Percentiles rank a stretch among this genome's conserved stretches.
Conservation (phyloP, 1,139 yeast genomes). For the Candida anutae region DNA sequence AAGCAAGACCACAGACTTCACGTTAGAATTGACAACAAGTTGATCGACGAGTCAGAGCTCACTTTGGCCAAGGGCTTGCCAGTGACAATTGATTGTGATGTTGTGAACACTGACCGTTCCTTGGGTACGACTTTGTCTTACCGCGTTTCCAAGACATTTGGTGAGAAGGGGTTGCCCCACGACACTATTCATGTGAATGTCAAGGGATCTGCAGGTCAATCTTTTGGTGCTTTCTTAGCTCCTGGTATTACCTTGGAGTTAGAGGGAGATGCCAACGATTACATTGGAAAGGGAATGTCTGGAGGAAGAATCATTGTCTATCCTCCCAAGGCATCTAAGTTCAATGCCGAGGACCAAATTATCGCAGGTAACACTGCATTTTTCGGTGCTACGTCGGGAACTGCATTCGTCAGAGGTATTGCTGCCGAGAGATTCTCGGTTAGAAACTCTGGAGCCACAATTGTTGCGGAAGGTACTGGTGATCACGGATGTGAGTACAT, state of each 20-base stretch:
- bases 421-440: conserved; percentile 99
- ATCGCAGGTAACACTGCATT: conserved; percentile 96
- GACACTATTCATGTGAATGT: conserved; percentile 92
- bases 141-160: conserved; percentile 87
- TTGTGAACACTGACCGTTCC: conserved; percentile 93
- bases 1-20: conserved; percentile 93
- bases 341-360: conserved; percentile 94
- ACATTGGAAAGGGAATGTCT: conserved; percentile 94
- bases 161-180: conserved; percentile 89
- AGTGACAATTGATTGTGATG: conserved; percentile 86
- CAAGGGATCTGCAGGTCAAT: conserved; percentile 94
- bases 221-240: conserved; percentile 96
- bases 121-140: conserved; percentile 92
- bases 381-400: conserved; percentile 96
- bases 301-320: conserved; percentile 91
- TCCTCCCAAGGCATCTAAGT: conserved; percentile 78
- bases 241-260: conserved; percentile 92
- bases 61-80: conserved; percentile 93
- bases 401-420: conserved; percentile 90
- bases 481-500: conserved; percentile 98
- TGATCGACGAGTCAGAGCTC: conserved; percentile 90
- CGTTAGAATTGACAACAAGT: conserved; percentile 87
- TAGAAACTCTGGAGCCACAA: conserved; percentile 96
- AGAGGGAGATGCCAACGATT: conserved; percentile 97
- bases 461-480: conserved; percentile 96